Base-by-base conservation (phyloP, 371 early-diverging fungal genomes). In the Saksenaea vasiformis region DNA sequence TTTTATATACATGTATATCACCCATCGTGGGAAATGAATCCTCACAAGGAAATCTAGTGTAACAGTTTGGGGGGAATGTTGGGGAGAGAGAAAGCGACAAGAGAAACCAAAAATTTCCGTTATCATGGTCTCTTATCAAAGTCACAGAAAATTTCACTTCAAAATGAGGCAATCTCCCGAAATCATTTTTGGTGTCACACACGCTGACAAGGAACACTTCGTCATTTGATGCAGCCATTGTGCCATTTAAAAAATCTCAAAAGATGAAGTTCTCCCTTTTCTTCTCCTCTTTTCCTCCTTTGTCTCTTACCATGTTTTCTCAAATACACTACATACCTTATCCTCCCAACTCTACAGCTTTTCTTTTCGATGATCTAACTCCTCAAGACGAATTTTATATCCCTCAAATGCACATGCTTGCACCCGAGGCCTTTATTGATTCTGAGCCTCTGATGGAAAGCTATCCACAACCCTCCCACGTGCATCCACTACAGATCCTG, bases 211-310 rank as follows among this genome's bases (percentile, higher is more conserved):
- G 73, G 66, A 64, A 62, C 62, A 61, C 68, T 58, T 70, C 74
- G 70, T 73, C 74, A 73, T 73, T 73, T 73, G 74, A 73, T 73
- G 68, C 66, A 67, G 55, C 24, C 60, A 67, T 70, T 70, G 65
- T 68, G 67, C 65, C 67, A 73, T 60, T 54, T 41, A 62, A 58
- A 62, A 64, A 19, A 39, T 35, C n/a, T n/a, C 36, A 19, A 59
- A 62, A 60, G 31, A 31, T 31, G 31, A 58, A 24, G n/a, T 36
- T 37, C 37, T 36, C 57, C 26, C 3, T 59, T 37, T 47, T 55
- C 27, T 43, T 62, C 27, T 62, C 24, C 53, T 55, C 34, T 58
- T 60, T 39, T 64, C 58, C 51, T 60, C 34, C 28, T 61, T 41
- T 64, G 27, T 60, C 56, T 41, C 28, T 27, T 61, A 17, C 24